Conservation (phyloP, 768 basidiomycete genomes). For the Nidularia pulvinata region DNA sequence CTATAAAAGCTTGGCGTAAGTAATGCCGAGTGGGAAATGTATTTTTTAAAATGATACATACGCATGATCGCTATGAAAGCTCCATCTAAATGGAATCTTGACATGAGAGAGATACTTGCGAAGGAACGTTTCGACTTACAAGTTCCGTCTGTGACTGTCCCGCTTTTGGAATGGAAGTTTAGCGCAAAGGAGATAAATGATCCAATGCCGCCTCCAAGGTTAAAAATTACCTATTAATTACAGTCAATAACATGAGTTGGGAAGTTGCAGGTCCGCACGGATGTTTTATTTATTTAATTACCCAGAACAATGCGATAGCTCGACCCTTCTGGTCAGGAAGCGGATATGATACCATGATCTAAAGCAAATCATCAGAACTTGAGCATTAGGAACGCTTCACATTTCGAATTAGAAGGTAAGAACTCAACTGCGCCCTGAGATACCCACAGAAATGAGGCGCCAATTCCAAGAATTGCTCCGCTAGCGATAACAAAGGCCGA, state of each 20-base stretch:
- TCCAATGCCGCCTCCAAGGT: slow-evolving; percentile 23
- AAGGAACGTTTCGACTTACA: slow-evolving; percentile 10
- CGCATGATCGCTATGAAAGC: slow-evolving; percentile 26
- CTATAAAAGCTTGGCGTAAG: slow-evolving; percentile 3
- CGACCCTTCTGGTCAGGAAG: slow-evolving; percentile 21
- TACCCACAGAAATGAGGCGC: slow-evolving; percentile 24
- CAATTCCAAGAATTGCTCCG: slow-evolving; percentile 22
- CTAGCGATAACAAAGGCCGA: slow-evolving; percentile 22
- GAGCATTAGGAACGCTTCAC: neutral
- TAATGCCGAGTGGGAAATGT: neutral
- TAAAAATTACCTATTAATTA: slow-evolving; percentile 18
- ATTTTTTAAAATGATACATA: slow-evolving; percentile 7
- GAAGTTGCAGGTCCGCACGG: neutral
- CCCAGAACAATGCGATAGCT: slow-evolving; percentile 23
- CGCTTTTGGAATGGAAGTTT: slow-evolving; percentile 21
- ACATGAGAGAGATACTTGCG: neutral
- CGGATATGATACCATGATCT: slow-evolving; percentile 28
- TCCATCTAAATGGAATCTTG: slow-evolving; percentile 11
- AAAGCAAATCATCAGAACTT: neutral
- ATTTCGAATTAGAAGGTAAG: neutral
- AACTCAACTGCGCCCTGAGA: slow-evolving; percentile 21
- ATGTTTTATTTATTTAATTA: neutral
- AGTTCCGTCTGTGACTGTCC: slow-evolving; percentile 24
- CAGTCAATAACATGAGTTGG: neutral
- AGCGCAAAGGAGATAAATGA: slow-evolving; percentile 24